phyloP scores from a whole-genome alignment of 192 early-diverging fungal species.

The Coemansia sp. region DNA sequence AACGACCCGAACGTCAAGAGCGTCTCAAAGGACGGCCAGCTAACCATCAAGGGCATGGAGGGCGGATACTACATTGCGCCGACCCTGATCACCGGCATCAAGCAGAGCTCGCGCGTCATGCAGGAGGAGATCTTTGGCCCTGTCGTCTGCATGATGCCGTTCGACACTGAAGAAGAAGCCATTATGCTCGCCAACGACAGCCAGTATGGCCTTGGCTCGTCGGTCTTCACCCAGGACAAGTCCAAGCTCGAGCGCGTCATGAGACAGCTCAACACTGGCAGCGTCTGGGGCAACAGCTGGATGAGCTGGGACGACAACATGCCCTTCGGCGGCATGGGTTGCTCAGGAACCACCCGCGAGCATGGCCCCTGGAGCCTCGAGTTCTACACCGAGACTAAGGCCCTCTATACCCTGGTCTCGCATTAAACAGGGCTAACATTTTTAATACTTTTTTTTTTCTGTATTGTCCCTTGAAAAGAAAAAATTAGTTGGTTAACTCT shows the following conservation, averaged over 20 bases:
- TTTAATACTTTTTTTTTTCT: background rate
- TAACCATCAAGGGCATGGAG: slow-evolving; percentile 47
- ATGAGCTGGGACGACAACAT: slow-evolving; percentile 67
- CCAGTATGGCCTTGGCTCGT: slow-evolving; percentile 71
- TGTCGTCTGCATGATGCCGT: slow-evolving; percentile 72
- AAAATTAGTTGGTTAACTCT: background rate
- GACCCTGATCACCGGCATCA: slow-evolving; percentile 64
- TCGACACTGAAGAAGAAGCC: slow-evolving; percentile 70
- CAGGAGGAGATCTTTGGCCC: slow-evolving; percentile 89
- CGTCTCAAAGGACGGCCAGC: slow-evolving; percentile 43
- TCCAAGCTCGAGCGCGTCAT: slow-evolving; percentile 59
- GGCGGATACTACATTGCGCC: slow-evolving; percentile 79
- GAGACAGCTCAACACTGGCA: slow-evolving; percentile 62
- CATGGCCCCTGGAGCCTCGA: slow-evolving; percentile 62
- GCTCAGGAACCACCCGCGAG: slow-evolving; percentile 59
- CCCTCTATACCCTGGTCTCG: slow-evolving; percentile 12
- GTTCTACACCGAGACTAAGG: slow-evolving; percentile 63
- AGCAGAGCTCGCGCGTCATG: slow-evolving; percentile 51
- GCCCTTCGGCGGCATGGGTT: slow-evolving; percentile 76
- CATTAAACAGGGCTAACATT: background rate
- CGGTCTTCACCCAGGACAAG: slow-evolving; percentile 70
- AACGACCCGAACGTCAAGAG: slow-evolving; percentile 17
- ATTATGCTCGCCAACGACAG: slow-evolving; percentile 69
- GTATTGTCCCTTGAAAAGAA: slow-evolving; percentile 7
- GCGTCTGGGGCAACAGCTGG: slow-evolving; percentile 81